phyloP scores from a whole-genome alignment of 805 yeast genomes.

The Vanderwaltozyma yarrowii region DNA sequence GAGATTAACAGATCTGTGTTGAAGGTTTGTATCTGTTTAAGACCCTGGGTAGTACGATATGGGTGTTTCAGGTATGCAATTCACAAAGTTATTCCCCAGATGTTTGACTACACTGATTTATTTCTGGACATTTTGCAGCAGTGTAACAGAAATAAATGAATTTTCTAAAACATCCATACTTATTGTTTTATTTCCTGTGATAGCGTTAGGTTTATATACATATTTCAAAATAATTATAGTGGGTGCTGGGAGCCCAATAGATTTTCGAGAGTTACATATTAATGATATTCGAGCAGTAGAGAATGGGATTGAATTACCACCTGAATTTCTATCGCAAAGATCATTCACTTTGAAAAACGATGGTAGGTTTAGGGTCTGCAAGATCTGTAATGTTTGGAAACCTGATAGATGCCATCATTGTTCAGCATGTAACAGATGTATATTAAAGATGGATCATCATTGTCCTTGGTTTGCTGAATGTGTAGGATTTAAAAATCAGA shows the following conservation, averaged over 20 bases:
- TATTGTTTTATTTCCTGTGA: constrained; percentile 1
- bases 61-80: too few relatives aligned
- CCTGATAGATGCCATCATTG: constrained; percentile 89
- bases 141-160: constrained; percentile 9
- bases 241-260: constrained; percentile 62
- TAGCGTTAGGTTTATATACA: constrained; percentile 30
- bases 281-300: constrained; percentile 21
- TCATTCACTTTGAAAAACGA: constrained; percentile 41
- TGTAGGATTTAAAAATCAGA: constrained; percentile 74
- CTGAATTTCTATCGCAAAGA: constrained; percentile 31
- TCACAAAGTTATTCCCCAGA: constrained; percentile 17
- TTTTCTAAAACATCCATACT: constrained; percentile 7
- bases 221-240: constrained; percentile 42
- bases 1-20: too few relatives aligned
- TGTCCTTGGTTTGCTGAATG: constrained; percentile 92
- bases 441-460: constrained; percentile 87
- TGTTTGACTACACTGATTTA: constrained; percentile 14
- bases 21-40: too few relatives aligned
- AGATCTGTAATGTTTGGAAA: constrained; percentile 61
- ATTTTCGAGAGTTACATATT: constrained; percentile 37
- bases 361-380: constrained; percentile 61
- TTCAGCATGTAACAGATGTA: constrained; percentile 57
- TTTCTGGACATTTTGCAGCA: constrained; percentile 14
- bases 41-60: too few relatives aligned
- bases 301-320: constrained; percentile 31